These are phyloP conservation scores for Escovopsis sp. DNA, from an alignment of 2,329 filamentous ascomycete species.

Conservation along the genomic window DNA sequence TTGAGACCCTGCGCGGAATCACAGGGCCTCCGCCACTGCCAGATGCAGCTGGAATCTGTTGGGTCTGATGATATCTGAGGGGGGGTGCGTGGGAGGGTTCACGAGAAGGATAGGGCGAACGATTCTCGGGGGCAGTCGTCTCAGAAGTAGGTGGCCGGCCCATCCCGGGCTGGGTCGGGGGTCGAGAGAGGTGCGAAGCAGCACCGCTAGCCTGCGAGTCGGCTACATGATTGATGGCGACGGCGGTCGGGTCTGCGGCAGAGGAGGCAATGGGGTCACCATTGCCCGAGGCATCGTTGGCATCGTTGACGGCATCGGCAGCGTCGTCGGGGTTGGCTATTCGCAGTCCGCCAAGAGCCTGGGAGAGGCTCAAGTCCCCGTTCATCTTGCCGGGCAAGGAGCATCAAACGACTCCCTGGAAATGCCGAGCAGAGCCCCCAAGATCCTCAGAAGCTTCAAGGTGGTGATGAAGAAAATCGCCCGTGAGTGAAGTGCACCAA, in stretches of 20 bases:
- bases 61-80: conserved; percentile 3
- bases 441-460: conserved; percentile 2
- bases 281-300: conserved; percentile 8
- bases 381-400: conserved; percentile 48
- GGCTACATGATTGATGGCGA: conserved; percentile 7
- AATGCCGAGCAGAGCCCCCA: conserved; percentile 5
- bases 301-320: conserved; percentile 19
- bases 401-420: conserved; percentile 5
- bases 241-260: conserved; percentile 5
- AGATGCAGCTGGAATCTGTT: neutral
- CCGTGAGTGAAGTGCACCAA: neutral
- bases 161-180: conserved; percentile 6
- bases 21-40: conserved; percentile 14
- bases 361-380: conserved; percentile 82
- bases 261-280: conserved; percentile 9
- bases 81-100: conserved; percentile 53
- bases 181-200: conserved; percentile 6
- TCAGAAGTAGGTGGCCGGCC: conserved; percentile 5
- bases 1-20: conserved; percentile 64
- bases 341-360: conserved; percentile 82
- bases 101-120: conserved; percentile 40
- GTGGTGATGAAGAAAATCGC: conserved; percentile 3
- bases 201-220: conserved; percentile 8
- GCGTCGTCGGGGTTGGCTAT: conserved; percentile 92
- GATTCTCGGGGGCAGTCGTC: conserved; percentile 19